Conservation (phyloP, 2,329 filamentous ascomycete genomes). For the Chrysosporium keratinophilum region DNA sequence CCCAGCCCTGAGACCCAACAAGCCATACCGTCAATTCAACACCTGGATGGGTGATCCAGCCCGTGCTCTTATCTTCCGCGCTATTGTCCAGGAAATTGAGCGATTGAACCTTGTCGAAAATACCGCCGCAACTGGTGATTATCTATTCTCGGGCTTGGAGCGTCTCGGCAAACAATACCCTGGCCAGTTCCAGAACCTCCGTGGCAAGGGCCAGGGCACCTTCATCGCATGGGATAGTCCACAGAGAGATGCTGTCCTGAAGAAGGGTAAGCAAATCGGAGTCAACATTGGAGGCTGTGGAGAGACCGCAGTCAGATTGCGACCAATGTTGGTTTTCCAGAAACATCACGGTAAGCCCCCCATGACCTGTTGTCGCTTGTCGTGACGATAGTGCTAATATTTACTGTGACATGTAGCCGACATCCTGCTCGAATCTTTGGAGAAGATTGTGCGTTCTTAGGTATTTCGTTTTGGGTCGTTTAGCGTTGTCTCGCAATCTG, state of each 20-base stretch:
- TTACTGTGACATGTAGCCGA: constrained; percentile 44
- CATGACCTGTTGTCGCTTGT: neutral
- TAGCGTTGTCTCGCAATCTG: neutral
- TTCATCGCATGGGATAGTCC: constrained; percentile 89
- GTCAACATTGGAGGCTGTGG: constrained; percentile 84
- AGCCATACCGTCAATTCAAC: constrained; percentile 93
- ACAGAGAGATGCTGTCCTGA: constrained; percentile 66
- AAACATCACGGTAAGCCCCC: constrained; percentile 58
- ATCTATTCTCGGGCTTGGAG: constrained; percentile 63
- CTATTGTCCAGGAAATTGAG: constrained; percentile 73
- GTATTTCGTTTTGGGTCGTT: neutral
- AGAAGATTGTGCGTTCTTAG: constrained; percentile 55
- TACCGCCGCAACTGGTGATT: constrained; percentile 67
- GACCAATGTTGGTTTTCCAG: constrained; percentile 90
- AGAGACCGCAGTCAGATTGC: constrained; percentile 60
- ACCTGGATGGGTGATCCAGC: constrained; percentile 94
- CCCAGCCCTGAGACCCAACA: constrained; percentile 70
- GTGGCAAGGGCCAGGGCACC: constrained; percentile 78
- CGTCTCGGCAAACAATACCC: constrained; percentile 60
- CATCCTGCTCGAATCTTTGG: constrained; percentile 65
- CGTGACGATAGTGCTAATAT: constrained; percentile 16
- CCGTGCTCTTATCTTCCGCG: constrained; percentile 72
- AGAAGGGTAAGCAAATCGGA: constrained; percentile 65
- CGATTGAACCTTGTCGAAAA: constrained; percentile 64
- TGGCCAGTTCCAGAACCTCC: constrained; percentile 66